Evolutionary conservation across 305 asterid genomes (phyloP).

Genomic region (Solanum hybrid): DNA sequence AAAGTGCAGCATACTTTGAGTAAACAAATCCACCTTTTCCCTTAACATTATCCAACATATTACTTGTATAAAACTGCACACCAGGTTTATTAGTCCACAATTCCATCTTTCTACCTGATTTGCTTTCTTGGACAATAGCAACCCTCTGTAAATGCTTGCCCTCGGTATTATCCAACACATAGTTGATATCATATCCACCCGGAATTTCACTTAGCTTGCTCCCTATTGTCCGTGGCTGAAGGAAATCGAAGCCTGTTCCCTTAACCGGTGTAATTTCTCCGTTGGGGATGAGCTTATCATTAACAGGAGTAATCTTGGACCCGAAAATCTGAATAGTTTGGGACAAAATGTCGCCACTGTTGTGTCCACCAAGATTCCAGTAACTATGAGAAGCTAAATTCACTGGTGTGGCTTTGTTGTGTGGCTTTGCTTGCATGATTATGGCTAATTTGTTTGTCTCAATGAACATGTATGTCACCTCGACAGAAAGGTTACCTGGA

Average conservation of each 20-base stretch:
- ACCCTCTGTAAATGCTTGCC: slow-evolving; percentile 30
- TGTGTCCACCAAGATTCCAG: slow-evolving; percentile 81
- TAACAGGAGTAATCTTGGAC: slow-evolving; percentile 51
- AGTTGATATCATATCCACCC: slow-evolving; percentile 68
- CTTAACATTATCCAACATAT: slow-evolving; percentile 35
- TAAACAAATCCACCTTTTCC: slow-evolving; percentile 65
- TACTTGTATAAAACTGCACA: slow-evolving; percentile 63
- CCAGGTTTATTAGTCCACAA: slow-evolving; percentile 76
- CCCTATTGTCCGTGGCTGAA: slow-evolving; percentile 35
- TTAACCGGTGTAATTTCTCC: slow-evolving; percentile 37
- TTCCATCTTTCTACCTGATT: slow-evolving; percentile 71
- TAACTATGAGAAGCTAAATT: slow-evolving; percentile 77
- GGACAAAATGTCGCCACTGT: slow-evolving; percentile 49
- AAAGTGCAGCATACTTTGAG: slow-evolving; percentile 30
- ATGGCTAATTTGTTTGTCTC: slow-evolving; percentile 34
- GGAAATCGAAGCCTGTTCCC: slow-evolving; percentile 63
- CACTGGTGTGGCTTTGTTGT: slow-evolving; percentile 57
- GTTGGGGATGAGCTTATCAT: slow-evolving; percentile 57
- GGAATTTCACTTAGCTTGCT: slow-evolving; percentile 32
- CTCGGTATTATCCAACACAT: slow-evolving; percentile 32
- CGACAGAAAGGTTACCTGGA: slow-evolving; percentile 51
- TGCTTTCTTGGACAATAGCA: slow-evolving; percentile 34
- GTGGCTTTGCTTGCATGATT: slow-evolving; percentile 54
- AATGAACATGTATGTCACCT: slow-evolving; percentile 51
- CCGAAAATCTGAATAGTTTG: slow-evolving; percentile 50